Evolutionary conservation across 495 filamentous ascomycete genomes (phyloP), one percentile per base, ranked within the genome.

Genomic region (Aspergillus diversus): DNA sequence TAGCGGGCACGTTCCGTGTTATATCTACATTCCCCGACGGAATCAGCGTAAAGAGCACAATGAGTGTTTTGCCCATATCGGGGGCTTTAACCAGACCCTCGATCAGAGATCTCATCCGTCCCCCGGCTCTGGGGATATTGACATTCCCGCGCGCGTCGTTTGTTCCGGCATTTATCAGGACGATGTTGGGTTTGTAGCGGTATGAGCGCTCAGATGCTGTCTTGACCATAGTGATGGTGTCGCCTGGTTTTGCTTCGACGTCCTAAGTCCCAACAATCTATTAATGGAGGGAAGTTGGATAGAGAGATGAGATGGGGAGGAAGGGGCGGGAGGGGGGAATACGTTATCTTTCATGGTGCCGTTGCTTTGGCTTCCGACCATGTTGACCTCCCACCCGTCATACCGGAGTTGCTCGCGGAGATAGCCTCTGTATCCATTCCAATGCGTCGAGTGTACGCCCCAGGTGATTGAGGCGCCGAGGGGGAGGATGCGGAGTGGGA

Each of bases 211-310:
- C 56, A 1, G 72, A 77, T 52, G 77, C 74, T 4, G 33, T 48
- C 34, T 68, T 63, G 15, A 85, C 70, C 59, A 83, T 64, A 42
- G 75, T 74, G 60, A 86, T 79, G 55, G 75, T 71, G 57, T 68
- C 73, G 53, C 84, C 82, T 1, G 76, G 67, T 63, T 78, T 79
- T 27, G 81, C 84, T 57, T 86, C 83, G 59, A 79, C 73, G n/a
- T 80, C 59, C 70, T 77, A 51, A n/a, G 17, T 13, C 16, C 50
- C 15, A 8, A 37, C 34, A 39, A 31, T 7, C 5, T 43, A n/a
- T n/a, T n/a, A n/a, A n/a, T n/a, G n/a, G n/a, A n/a, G n/a, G n/a
- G n/a, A n/a, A n/a, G n/a, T n/a, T n/a, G n/a, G n/a, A n/a, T n/a
- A n/a, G n/a, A n/a, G n/a, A n/a, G n/a, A n/a, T n/a, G n/a, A n/a